phyloP scores from a whole-genome alignment of 192 early-diverging fungal genomes.

The Pecoramyces ruminantium region DNA sequence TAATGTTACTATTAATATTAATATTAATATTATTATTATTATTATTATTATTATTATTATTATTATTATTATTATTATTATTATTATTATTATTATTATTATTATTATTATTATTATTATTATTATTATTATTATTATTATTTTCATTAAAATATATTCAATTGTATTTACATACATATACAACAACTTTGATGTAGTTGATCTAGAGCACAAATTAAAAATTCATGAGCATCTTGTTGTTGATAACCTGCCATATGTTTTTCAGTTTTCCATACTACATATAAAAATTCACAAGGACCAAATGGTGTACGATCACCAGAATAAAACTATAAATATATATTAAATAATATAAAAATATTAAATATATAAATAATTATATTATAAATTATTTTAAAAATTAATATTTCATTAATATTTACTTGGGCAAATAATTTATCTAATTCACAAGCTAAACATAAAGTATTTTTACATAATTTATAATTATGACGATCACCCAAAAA shows the following conservation, averaged over 20 bases:
- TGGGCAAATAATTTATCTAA: conserved; percentile 66
- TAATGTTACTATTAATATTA: conserved; percentile 1
- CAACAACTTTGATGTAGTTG: conserved; percentile 55
- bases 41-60: background rate
- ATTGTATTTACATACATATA: conserved; percentile 22
- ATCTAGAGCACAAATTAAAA: conserved; percentile 78
- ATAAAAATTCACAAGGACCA: conserved; percentile 67
- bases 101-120: background rate
- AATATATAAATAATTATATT: background rate
- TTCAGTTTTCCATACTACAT: conserved; percentile 75
- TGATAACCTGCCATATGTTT: conserved; percentile 76
- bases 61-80: background rate
- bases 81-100: background rate
- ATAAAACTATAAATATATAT: conserved; percentile 27
- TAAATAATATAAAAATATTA: background rate
- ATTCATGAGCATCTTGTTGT: conserved; percentile 97
- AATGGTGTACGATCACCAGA: conserved; percentile 50
- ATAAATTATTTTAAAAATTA: background rate
- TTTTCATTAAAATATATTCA: conserved; percentile 5
- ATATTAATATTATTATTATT: background rate
- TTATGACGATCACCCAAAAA: conserved; percentile 86
- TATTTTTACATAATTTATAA: conserved; percentile 26
- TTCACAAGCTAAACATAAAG: conserved; percentile 80
- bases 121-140: background rate
- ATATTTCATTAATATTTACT: conserved; percentile 11